These are phyloP conservation scores for Erythrobasidium yunnanense DNA, from an alignment of 768 basidiomycete species.

Conservation along the genomic window DNA sequence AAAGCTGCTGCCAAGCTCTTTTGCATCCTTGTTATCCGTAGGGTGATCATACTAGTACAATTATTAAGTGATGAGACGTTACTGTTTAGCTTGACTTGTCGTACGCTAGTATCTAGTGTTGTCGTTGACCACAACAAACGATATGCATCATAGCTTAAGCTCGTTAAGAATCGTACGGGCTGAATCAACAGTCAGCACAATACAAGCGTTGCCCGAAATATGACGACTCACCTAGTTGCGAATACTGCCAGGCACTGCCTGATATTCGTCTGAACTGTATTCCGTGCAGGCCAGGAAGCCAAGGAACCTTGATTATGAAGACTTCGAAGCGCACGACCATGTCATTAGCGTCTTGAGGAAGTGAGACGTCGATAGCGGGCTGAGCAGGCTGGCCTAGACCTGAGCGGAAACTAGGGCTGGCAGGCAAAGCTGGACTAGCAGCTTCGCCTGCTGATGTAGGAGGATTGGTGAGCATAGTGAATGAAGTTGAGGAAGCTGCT, in stretches of 20 bases:
- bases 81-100: too few relatives aligned
- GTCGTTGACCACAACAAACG: too few relatives aligned
- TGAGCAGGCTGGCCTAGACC: conserved; percentile 47
- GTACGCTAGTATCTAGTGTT: too few relatives aligned
- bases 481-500: conserved; percentile 28
- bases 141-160: conserved; percentile 2
- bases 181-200: too few relatives aligned
- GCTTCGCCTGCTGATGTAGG: conserved; percentile 53
- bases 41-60: too few relatives aligned
- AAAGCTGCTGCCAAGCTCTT: too few relatives aligned
- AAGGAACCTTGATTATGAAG: conserved; percentile 92
- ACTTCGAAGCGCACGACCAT: conserved; percentile 92
- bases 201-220: too few relatives aligned
- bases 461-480: conserved; percentile 30
- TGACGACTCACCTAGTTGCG: conserved; percentile 57
- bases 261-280: conserved; percentile 84
- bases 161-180: conserved; percentile 24
- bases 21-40: too few relatives aligned
- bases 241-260: conserved; percentile 94
- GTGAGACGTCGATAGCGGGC: conserved; percentile 59
- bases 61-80: too few relatives aligned
- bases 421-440: conserved; percentile 59
- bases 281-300: conserved; percentile 58
- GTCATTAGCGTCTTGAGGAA: conserved; percentile 43
- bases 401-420: neutral